Conservation (phyloP, 1,139 yeast genomes). For the Magnusiomyces fungicola region DNA sequence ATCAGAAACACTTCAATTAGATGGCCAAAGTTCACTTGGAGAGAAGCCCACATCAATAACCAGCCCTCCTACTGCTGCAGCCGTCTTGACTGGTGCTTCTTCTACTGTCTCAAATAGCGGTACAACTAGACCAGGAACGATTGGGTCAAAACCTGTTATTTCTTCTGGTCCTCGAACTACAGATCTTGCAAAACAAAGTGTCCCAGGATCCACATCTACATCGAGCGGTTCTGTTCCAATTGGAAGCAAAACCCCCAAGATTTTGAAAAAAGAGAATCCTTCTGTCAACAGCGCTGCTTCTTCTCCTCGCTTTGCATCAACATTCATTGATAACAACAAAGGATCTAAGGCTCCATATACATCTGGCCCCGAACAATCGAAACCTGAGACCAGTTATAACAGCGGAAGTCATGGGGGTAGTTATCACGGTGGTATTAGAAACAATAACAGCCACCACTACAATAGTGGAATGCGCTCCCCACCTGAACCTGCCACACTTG, state of each 20-base stretch:
- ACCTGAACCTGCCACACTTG: neutral
- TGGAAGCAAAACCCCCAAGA: neutral
- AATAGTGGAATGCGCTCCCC: neutral
- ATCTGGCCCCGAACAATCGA: neutral
- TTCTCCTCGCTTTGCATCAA: neutral
- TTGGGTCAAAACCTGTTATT: too few relatives aligned
- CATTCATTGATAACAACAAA: neutral
- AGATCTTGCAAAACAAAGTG: too few relatives aligned
- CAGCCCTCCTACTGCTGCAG: neutral
- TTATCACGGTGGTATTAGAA: neutral
- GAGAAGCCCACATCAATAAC: neutral
- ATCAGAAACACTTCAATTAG: neutral
- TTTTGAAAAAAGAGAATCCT: neutral
- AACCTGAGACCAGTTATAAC: neutral
- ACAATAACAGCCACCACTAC: neutral
- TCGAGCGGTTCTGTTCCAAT: neutral
- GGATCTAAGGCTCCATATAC: neutral
- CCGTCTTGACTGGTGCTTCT: too few relatives aligned
- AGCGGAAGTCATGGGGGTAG: neutral
- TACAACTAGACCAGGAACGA: too few relatives aligned
- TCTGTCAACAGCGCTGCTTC: neutral
- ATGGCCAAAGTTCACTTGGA: neutral
- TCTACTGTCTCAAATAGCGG: too few relatives aligned
- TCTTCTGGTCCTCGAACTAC: too few relatives aligned
- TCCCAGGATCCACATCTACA: too few relatives aligned